Conservation (phyloP, 2,329 filamentous ascomycete genomes). For the Colletotrichum destructivum region DNA sequence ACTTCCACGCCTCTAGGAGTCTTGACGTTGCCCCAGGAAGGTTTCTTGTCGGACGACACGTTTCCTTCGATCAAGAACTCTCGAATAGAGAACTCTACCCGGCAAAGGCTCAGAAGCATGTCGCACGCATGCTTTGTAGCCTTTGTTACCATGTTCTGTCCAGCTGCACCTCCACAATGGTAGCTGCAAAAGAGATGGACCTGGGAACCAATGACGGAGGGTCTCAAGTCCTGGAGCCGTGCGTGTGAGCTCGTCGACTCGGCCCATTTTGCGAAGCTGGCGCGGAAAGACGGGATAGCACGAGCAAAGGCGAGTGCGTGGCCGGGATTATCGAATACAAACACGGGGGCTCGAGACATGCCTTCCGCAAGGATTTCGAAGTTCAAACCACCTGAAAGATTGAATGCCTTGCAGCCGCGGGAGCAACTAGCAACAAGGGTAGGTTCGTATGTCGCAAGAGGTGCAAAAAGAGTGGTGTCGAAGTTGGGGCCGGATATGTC, state of each 20-base stretch:
- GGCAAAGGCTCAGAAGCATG: conserved; percentile 2
- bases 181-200: conserved; percentile 26
- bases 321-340: conserved; percentile 14
- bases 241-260: conserved; percentile 21
- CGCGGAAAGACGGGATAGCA: conserved; percentile 8
- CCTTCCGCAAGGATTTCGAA: conserved; percentile 20
- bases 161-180: conserved; percentile 16
- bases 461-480: neutral
- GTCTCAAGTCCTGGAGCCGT: conserved; percentile 10
- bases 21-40: conserved; percentile 26
- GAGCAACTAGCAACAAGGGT: conserved; percentile 23
- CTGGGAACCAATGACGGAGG: conserved; percentile 20
- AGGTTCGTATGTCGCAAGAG: conserved; percentile 22
- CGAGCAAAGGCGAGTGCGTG: conserved; percentile 16
- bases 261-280: conserved; percentile 7
- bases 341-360: conserved; percentile 20
- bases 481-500: neutral
- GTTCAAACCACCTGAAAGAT: conserved; percentile 8
- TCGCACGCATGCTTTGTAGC: conserved; percentile 22
- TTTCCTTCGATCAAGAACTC: conserved; percentile 26
- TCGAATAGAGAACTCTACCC: conserved; percentile 1
- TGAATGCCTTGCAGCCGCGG: conserved; percentile 26
- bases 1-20: conserved; percentile 19
- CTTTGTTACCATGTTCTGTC: conserved; percentile 31
- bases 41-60: conserved; percentile 26